A percentile compares a stretch with the other conserved stretches of the same genome.
These are phyloP conservation scores for Venturiaceae sp. DNA, from an alignment of 2,329 filamentous ascomycete genomes.

Conservation along the genomic window DNA sequence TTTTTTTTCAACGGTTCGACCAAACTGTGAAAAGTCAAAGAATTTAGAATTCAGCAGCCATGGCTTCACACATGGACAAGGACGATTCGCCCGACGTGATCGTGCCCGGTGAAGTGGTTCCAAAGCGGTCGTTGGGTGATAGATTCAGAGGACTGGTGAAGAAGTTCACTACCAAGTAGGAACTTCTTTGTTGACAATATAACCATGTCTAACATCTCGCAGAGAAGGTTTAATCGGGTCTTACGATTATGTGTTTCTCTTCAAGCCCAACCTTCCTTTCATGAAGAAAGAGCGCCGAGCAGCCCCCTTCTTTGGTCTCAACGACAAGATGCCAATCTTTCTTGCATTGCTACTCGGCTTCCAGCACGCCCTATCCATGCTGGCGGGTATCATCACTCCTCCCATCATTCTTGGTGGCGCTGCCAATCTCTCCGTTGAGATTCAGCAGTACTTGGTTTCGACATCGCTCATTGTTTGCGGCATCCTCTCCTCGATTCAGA, in stretches of 20 bases:
- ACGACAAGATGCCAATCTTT: slow-evolving; percentile 67
- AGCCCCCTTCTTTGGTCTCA: slow-evolving; percentile 78
- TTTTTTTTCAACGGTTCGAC: not conserved
- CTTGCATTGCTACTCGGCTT: slow-evolving; percentile 66
- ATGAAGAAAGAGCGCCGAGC: slow-evolving; percentile 51
- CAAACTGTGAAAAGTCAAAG: not conserved
- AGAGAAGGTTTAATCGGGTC: slow-evolving; percentile 52
- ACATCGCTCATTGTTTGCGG: slow-evolving; percentile 72
- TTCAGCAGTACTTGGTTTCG: slow-evolving; percentile 70
- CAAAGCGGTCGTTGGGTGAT: slow-evolving; percentile 30
- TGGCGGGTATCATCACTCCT: slow-evolving; percentile 60
- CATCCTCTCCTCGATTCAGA: slow-evolving; percentile 64
- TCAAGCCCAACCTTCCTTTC: slow-evolving; percentile 74
- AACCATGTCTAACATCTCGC: not conserved
- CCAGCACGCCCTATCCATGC: slow-evolving; percentile 71
- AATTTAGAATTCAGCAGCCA: not conserved
- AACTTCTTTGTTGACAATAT: not conserved
- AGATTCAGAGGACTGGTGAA: slow-evolving; percentile 29
- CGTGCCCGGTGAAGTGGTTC: slow-evolving; percentile 26
- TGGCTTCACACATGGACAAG: slow-evolving; percentile 17
- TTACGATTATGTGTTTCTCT: slow-evolving; percentile 87
- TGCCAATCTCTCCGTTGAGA: slow-evolving; percentile 50
- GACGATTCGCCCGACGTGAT: slow-evolving; percentile 35
- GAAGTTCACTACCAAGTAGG: slow-evolving; percentile 40
- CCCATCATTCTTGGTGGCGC: slow-evolving; percentile 58